Base-by-base conservation (phyloP, 2,329 filamentous ascomycete species). In the Talaromyces verruculosus region DNA sequence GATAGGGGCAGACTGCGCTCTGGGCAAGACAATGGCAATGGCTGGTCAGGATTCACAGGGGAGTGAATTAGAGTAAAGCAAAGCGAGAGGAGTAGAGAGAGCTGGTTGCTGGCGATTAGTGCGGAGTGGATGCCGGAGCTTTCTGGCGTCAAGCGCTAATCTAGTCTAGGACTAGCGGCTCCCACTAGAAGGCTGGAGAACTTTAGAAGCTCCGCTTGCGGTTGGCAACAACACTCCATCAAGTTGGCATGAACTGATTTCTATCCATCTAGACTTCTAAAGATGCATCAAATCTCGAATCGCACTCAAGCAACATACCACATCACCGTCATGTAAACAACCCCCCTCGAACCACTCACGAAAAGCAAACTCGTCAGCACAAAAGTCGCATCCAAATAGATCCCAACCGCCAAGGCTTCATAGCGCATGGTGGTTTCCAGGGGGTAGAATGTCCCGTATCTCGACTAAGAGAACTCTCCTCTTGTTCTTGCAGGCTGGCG, bases 21-120 rank as follows among this genome's bases (percentile, higher is more conserved):
- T 33, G 57, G 37, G 19, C 57, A 45, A 19, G 35, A n/a, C 35
- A 59, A 49, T 17, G 47, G 47, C 62, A 59, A 57, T 64, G 63
- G 45, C 60, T 37, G 51, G 51, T 35, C 55, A 17, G 47, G 5
- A 25, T 5, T 28, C 47, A 51, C 35, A 33, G 62, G 55, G 61
- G 65, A 41, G 53, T 25, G 25, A 51, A 61, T 41, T 25, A 53
- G 58, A 63, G 62, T 30, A 41, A 28, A 49, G 49, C 15, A 59
- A 10, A 51, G 62, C 49, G 62, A 59, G 30, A 53, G 61, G 15
- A 53, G 15, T 10, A 17, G 8, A 55, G 51, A 13, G 17, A 30
- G 28, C 25, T 28, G 53, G 49, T 43, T 25, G 57, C 64, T 68
- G 69, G 72, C 71, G 69, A 25, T 39, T 43, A 59, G 35, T 60